phyloP scores from a whole-genome alignment of 495 filamentous ascomycete genomes.

The Trypethelium eluteriae region DNA sequence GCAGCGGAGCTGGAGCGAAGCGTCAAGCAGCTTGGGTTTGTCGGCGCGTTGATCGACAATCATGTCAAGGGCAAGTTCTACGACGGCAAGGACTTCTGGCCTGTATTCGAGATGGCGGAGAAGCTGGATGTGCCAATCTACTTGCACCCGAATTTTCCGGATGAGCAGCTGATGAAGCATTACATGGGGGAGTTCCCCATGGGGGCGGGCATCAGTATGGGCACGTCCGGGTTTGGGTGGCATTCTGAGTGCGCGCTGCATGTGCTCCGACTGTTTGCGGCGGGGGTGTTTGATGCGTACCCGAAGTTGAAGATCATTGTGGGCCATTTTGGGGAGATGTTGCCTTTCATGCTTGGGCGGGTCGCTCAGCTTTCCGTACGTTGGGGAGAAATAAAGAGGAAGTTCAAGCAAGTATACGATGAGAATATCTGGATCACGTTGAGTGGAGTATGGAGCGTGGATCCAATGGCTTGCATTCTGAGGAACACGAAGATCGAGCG shows the following conservation, averaged over 20 bases:
- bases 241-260: slow-evolving; percentile 43
- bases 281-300: slow-evolving; percentile 45
- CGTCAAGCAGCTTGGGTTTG: slow-evolving; percentile 42
- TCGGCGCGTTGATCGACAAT: slow-evolving; percentile 53
- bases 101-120: slow-evolving; percentile 44
- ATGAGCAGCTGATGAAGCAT: slow-evolving; percentile 29
- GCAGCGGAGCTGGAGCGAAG: slow-evolving; percentile 44
- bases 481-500: slow-evolving; percentile 43
- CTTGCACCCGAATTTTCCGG: slow-evolving; percentile 47
- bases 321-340: slow-evolving; percentile 43
- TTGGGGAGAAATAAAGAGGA: slow-evolving; percentile 26
- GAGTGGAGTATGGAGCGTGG: slow-evolving; percentile 36
- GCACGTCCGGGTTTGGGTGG: slow-evolving; percentile 40
- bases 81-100: slow-evolving; percentile 40
- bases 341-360: slow-evolving; percentile 41
- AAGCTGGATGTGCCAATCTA: slow-evolving; percentile 52
- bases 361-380: slow-evolving; percentile 28
- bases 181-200: slow-evolving; percentile 40
- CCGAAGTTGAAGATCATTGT: slow-evolving; percentile 42
- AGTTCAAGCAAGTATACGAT: slow-evolving; percentile 37
- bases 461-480: slow-evolving; percentile 35
- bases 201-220: slow-evolving; percentile 33
- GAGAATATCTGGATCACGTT: slow-evolving; percentile 40
- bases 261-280: slow-evolving; percentile 38
- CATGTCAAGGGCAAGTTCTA: slow-evolving; percentile 45